Base-by-base conservation (phyloP, 1,284 basidiomycete species). In the Porogramme epimiltina region DNA sequence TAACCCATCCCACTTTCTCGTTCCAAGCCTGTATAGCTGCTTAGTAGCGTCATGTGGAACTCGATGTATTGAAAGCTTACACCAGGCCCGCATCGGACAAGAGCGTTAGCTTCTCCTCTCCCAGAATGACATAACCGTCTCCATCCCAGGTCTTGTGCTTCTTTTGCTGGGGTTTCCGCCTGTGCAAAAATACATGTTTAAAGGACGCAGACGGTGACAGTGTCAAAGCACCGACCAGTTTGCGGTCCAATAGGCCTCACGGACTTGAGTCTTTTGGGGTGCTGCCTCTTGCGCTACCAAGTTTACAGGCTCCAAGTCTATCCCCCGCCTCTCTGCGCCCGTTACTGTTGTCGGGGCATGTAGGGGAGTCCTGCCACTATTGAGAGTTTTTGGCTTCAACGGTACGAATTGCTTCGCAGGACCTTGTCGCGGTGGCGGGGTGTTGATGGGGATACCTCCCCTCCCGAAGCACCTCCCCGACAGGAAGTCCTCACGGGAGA, bases 141-240 rank as follows among this genome's bases (percentile, higher is more conserved):
- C 88, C 90, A 60, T 95, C 92, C 93, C 93, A 95, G 1, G 87
- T 93, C 68, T 93, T 93, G 66, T 94, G 83, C 72, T 94, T 95
- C 68, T 81, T 87, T 20, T 74, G 74, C 63, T 91, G 87, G 6
- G 83, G 85, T 62, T 87, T 90, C 22, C 93, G 79, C 89, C 89
- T 91, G 43, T 47, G n/a, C n/a, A n/a, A n/a, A n/a, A n/a, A n/a
- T n/a, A n/a, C n/a, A n/a, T 4, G 19, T 15, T 43, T n/a, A 37
- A 42, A 47, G 20, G 24, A n/a, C 15, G 40, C 26, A 38, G 36
- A 31, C 9, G n/a, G n/a, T n/a, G n/a, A n/a, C 28, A 31, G 15
- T 31, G 28, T 15, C 8, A 15, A n/a, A 6, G 8, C 20, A 34
- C 61, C 28, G 60, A 88, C 87, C 88, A 89, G 62, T 87, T 86